A percentile compares a stretch with the other conserved stretches of the same genome.
Evolutionary conservation across 139 green algal species (phyloP).

Genomic region (Mychonastes homosphaera): DNA sequence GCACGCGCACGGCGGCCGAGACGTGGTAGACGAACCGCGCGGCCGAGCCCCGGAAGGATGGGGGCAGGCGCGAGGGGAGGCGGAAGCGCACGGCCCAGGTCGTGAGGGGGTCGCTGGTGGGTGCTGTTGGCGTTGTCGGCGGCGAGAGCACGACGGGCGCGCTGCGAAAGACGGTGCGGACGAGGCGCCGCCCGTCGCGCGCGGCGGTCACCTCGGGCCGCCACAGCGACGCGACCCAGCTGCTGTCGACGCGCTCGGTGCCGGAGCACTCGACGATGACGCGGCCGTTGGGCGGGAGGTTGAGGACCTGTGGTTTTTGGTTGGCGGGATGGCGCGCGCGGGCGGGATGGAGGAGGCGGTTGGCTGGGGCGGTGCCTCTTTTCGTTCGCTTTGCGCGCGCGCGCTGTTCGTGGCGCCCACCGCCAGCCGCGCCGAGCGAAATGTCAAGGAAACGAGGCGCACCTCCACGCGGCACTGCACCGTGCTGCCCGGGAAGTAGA

Average conservation of each 20-base stretch:
- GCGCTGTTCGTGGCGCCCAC: no score
- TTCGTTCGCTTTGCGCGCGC: no score
- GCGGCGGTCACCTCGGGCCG: conserved; percentile 5
- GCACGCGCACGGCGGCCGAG: conserved; percentile 9
- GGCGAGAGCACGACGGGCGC: not conserved
- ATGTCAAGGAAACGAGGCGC: no score
- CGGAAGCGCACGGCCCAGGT: conserved; percentile 34
- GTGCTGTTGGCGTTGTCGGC: not conserved
- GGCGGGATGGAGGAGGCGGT: no score
- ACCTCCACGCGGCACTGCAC: no score
- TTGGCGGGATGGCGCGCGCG: no score
- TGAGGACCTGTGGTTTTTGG: no score
- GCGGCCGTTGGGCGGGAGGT: not conserved
- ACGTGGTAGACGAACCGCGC: conserved; percentile 36
- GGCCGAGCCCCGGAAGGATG: conserved; percentile 37
- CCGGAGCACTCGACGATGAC: conserved; percentile 18
- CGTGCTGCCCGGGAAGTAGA: no score
- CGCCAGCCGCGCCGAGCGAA: no score
- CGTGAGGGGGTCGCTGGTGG: not conserved
- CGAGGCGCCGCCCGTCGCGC: conserved; percentile 21
- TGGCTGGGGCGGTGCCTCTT: no score
- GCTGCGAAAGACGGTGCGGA: conserved; percentile 10
- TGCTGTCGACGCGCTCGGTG: conserved; percentile 34
- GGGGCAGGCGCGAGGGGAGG: conserved; percentile 34
- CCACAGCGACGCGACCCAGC: conserved; percentile 28